Conservation (phyloP, 2,329 filamentous ascomycete genomes). For the Pseudogymnoascus destructans region DNA sequence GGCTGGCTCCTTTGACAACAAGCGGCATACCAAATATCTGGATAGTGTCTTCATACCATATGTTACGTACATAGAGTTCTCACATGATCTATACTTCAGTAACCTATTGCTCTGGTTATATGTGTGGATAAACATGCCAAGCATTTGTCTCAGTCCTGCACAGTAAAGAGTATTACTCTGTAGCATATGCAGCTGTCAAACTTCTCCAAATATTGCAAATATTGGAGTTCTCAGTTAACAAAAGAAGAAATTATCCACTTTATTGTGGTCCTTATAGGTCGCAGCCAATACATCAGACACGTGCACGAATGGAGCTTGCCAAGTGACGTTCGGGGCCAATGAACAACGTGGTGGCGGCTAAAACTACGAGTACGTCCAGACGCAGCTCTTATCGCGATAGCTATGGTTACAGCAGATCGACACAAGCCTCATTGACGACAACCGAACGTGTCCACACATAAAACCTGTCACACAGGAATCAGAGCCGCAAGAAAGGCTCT, state of each 20-base stretch:
- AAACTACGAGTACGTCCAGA: neutral
- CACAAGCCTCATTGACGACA: neutral
- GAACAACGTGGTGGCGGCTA: constrained; percentile 4
- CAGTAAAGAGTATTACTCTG: neutral
- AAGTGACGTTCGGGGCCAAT: neutral
- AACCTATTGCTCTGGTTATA: neutral
- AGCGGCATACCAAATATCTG: neutral
- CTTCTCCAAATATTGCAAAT: neutral
- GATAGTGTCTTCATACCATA: neutral
- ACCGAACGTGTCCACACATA: neutral
- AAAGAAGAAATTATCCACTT: neutral
- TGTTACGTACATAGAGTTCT: neutral
- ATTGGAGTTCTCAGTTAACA: neutral
- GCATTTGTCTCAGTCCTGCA: neutral
- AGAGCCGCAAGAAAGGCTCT: neutral
- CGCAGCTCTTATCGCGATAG: constrained; percentile 6
- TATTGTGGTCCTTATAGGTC: neutral
- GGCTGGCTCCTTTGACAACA: neutral
- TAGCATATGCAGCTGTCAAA: neutral
- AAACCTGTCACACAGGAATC: neutral
- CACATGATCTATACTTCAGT: neutral
- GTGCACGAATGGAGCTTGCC: neutral
- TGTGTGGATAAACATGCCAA: neutral
- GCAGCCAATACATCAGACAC: constrained; percentile 7
- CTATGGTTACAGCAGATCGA: neutral